phyloP scores from a whole-genome alignment of 495 filamentous ascomycete genomes.

The Daldinia bambusicola region DNA sequence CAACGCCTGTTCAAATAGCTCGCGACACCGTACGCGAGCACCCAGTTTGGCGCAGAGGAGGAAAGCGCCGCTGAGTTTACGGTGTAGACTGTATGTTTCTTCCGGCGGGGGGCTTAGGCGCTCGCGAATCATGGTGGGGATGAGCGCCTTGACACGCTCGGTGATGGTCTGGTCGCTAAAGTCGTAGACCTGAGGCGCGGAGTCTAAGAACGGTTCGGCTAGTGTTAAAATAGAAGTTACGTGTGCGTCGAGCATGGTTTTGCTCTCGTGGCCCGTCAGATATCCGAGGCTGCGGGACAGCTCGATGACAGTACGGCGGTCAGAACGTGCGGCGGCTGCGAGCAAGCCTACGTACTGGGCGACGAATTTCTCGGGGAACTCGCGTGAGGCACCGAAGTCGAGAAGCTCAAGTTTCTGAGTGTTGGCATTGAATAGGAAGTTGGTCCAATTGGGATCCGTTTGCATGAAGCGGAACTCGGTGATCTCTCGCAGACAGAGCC shows the following conservation, averaged over 20 bases:
- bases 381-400: conserved; percentile 93
- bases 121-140: conserved; percentile 92
- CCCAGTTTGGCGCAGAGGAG: conserved; percentile 88
- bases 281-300: conserved; percentile 89
- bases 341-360: conserved; percentile 79
- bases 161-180: conserved; percentile 96
- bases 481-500: conserved; percentile 92
- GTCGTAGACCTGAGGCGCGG: conserved; percentile 86
- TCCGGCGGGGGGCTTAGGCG: conserved; percentile 90
- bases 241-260: conserved; percentile 88
- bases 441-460: conserved; percentile 99
- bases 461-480: conserved; percentile 97
- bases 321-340: conserved; percentile 75
- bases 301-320: conserved; percentile 68
- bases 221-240: conserved; percentile 82
- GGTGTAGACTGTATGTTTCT: conserved; percentile 96
- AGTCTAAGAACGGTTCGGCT: conserved; percentile 85
- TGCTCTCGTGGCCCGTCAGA: conserved; percentile 86
- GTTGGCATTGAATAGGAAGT: conserved; percentile 87
- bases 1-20: conserved; percentile 79
- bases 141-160: conserved; percentile 83
- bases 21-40: conserved; percentile 80
- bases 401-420: conserved; percentile 85
- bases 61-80: conserved; percentile 96
- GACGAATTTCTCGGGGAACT: conserved; percentile 83